These are phyloP conservation scores for Ophiostoma ips DNA, from an alignment of 2,329 filamentous ascomycete species.

Conservation along the genomic window DNA sequence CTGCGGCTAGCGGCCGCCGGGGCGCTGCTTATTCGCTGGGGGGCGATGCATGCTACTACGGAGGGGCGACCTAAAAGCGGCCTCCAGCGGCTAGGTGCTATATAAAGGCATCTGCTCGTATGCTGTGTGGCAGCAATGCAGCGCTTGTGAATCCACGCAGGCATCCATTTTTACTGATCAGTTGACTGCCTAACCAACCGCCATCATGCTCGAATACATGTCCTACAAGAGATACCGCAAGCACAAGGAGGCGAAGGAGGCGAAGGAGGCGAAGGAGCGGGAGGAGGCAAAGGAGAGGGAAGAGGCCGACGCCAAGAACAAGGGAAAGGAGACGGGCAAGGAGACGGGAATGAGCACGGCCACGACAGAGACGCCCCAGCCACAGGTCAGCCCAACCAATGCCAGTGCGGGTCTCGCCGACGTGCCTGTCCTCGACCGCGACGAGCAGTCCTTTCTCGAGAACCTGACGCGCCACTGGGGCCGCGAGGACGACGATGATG, in stretches of 20 bases:
- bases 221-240: constrained; percentile 21
- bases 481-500: constrained; percentile 9
- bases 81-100: too few species aligned
- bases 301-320: constrained; percentile 12
- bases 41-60: too few species aligned
- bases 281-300: constrained; percentile 18
- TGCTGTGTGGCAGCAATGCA: too few species aligned
- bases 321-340: not conserved
- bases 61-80: too few species aligned
- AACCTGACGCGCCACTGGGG: constrained; percentile 27
- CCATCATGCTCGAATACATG: not conserved
- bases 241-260: constrained; percentile 35
- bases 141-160: too few species aligned
- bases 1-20: too few species aligned
- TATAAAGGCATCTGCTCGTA: too few species aligned
- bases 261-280: constrained; percentile 12
- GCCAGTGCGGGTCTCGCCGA: not conserved
- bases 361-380: not conserved
- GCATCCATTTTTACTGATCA: not conserved
- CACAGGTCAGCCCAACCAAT: too few species aligned
- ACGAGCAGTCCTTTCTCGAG: constrained; percentile 45
- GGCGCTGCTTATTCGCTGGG: too few species aligned
- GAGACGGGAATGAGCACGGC: not conserved
- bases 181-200: not conserved
- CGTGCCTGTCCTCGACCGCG: constrained; percentile 35